Evolutionary conservation across 768 basidiomycete species (phyloP).

Genomic region (Lactarius sanguifluus): DNA sequence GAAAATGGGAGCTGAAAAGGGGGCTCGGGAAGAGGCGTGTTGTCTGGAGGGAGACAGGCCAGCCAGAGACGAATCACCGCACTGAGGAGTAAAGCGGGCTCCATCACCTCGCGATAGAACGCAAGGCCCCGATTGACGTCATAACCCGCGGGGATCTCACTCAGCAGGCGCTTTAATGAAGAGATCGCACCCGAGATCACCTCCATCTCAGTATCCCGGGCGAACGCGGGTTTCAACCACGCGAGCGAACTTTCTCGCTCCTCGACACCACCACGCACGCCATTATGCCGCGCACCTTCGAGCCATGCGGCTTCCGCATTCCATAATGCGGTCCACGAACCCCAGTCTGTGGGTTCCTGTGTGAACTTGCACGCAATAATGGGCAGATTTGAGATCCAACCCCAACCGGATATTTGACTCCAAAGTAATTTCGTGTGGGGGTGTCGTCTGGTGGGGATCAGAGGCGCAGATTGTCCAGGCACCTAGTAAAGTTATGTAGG

Average conservation of each 20-base stretch:
- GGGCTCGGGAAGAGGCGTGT: slow-evolving; percentile 46
- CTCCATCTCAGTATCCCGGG: slow-evolving; percentile 25
- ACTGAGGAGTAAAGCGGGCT: slow-evolving; percentile 41
- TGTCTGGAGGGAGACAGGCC: slow-evolving; percentile 51
- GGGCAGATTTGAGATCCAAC: slow-evolving; percentile 64
- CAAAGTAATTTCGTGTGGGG: slow-evolving; percentile 88
- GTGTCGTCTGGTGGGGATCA: slow-evolving; percentile 89
- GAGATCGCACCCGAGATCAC: slow-evolving; percentile 32
- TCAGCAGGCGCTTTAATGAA: slow-evolving; percentile 29
- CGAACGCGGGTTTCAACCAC: slow-evolving; percentile 44
- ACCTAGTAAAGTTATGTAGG: slow-evolving; percentile 62
- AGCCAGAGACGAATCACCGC: slow-evolving; percentile 63
- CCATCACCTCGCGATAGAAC: slow-evolving; percentile 37
- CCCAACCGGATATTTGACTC: slow-evolving; percentile 82
- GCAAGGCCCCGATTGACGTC: slow-evolving; percentile 18
- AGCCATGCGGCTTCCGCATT: slow-evolving; percentile 64
- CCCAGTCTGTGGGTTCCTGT: slow-evolving; percentile 31
- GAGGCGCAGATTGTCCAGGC: slow-evolving; percentile 80
- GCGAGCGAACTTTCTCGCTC: slow-evolving; percentile 50
- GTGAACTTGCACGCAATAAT: slow-evolving; percentile 40
- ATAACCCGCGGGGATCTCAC: slow-evolving; percentile 20
- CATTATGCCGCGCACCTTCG: slow-evolving; percentile 75
- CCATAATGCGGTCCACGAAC: slow-evolving; percentile 47
- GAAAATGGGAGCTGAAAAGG: slow-evolving; percentile 64
- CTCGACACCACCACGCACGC: slow-evolving; percentile 58